Evolutionary conservation across 176 grass and related monocot species (phyloP).

Genomic region (Triticum urartu): DNA sequence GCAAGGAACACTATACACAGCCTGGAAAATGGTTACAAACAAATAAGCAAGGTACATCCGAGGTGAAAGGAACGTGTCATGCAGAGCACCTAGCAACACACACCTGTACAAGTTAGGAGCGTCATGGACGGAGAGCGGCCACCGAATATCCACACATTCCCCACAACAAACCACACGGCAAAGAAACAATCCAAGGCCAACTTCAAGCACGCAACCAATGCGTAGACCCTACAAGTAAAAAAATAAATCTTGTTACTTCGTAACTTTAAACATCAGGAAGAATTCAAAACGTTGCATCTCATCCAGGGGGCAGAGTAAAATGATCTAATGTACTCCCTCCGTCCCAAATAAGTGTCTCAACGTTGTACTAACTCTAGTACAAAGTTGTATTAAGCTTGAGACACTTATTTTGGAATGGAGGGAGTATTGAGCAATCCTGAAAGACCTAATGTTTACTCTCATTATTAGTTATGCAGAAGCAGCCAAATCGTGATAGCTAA

Average conservation of each 20-base stretch:
- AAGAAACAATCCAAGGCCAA: constrained; percentile 90
- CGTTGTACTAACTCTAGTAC: no score
- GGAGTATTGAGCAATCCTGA: not conserved
- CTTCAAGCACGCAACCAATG: constrained; percentile 79
- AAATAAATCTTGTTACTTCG: not conserved
- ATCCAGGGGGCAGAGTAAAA: not conserved
- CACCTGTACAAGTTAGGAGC: constrained; percentile 88
- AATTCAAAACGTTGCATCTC: not conserved
- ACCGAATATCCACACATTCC: constrained; percentile 97
- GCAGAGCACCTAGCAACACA: constrained; percentile 18
- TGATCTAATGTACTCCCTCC: not conserved
- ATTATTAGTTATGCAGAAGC: not conserved
- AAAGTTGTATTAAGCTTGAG: no score
- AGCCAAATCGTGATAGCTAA: not conserved
- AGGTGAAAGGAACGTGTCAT: not conserved
- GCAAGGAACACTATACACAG: constrained; percentile 91
- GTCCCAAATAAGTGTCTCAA: no score
- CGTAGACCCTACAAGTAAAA: constrained; percentile 59
- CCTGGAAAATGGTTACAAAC: constrained; percentile 45
- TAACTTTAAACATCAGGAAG: not conserved
- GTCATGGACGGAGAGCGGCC: constrained; percentile 59
- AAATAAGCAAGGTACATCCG: constrained; percentile 21
- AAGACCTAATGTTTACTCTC: constrained; percentile 6
- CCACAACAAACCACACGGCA: constrained; percentile 96
- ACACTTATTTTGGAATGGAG: no score